Evolutionary conservation across 176 grass and related monocot species (phyloP).

Genomic region (Thalia dealbata): DNA sequence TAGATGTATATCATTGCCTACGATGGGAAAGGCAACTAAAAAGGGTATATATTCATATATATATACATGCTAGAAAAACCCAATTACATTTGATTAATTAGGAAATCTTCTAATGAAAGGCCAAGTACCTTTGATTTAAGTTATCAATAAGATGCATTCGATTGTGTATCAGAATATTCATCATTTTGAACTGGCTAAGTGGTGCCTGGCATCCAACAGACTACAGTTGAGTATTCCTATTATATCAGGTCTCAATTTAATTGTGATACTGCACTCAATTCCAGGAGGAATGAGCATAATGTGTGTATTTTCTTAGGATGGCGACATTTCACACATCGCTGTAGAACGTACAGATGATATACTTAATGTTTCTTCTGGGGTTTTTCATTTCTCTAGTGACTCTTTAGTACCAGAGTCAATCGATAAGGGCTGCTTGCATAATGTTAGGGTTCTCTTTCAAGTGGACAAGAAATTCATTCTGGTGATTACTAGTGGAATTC

Average conservation of each 20-base stretch:
- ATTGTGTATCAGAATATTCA: constrained; percentile 38
- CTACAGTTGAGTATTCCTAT: constrained; percentile 47
- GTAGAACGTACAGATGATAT: constrained; percentile 39
- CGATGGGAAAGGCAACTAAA: too few species aligned
- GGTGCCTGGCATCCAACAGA: constrained; percentile 34
- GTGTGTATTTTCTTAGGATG: constrained; percentile 34
- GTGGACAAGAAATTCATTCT: constrained; percentile 98
- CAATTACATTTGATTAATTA: constrained; percentile 22
- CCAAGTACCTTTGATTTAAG: constrained; percentile 26
- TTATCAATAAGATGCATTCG: not conserved
- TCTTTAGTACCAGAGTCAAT: constrained; percentile 68
- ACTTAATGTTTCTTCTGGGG: constrained; percentile 73
- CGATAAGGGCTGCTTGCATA: constrained; percentile 59
- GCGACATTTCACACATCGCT: constrained; percentile 29
- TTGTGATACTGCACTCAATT: constrained; percentile 5
- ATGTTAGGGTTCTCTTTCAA: constrained; percentile 81
- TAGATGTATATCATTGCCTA: too few species aligned
- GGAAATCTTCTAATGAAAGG: constrained; percentile 20
- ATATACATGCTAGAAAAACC: too few species aligned
- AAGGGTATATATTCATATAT: too few species aligned
- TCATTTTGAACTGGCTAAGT: constrained; percentile 58
- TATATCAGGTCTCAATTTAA: not conserved
- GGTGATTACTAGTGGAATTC: constrained; percentile 51
- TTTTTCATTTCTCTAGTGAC: constrained; percentile 58
- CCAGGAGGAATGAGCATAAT: constrained; percentile 10